Percentiles rank a stretch among this genome's conserved stretches.
phyloP scores from a whole-genome alignment of 2,329 filamentous ascomycete genomes.

The Rhynchosporium graminicola region DNA sequence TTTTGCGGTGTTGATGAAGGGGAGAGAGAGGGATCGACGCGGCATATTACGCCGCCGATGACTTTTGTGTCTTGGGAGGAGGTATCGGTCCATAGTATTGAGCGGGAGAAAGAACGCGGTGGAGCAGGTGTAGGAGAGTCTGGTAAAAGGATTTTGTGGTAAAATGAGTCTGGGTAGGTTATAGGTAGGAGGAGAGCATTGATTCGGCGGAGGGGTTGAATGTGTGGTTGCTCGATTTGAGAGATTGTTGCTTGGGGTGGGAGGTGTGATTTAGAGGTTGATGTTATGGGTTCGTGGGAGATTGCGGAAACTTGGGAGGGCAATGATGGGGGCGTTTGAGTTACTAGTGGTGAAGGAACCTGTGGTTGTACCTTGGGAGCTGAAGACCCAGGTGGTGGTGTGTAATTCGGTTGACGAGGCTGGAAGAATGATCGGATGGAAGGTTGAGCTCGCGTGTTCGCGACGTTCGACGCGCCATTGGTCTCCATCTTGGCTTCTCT shows the following conservation, averaged over 20 bases:
- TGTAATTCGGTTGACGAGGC: slow-evolving; percentile 49
- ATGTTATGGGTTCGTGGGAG: slow-evolving; percentile 16
- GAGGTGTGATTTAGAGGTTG: slow-evolving; percentile 33
- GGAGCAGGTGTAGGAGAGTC: slow-evolving; percentile 45
- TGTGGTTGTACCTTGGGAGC: slow-evolving; percentile 1
- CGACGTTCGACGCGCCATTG: slow-evolving; percentile 16
- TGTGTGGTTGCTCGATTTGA: slow-evolving; percentile 51
- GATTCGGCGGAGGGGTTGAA: slow-evolving; percentile 62
- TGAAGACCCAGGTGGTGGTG: slow-evolving; percentile 42
- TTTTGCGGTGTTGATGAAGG: slow-evolving; percentile 24
- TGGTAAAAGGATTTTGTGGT: slow-evolving; percentile 54
- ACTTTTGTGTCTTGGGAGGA: slow-evolving; percentile 47
- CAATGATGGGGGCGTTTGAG: background rate
- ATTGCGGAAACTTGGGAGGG: slow-evolving; percentile 27
- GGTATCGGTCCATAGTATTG: slow-evolving; percentile 57
- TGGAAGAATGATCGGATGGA: slow-evolving; percentile 67
- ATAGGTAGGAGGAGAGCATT: slow-evolving; percentile 66
- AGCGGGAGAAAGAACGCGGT: slow-evolving; percentile 51
- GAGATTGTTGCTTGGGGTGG: slow-evolving; percentile 54
- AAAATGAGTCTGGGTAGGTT: slow-evolving; percentile 65
- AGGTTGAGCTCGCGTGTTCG: slow-evolving; percentile 43
- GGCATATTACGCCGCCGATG: slow-evolving; percentile 62
- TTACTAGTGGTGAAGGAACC: background rate
- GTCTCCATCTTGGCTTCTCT: slow-evolving; percentile 25
- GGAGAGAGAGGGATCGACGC: slow-evolving; percentile 52